Percentiles rank a stretch among this genome's conserved stretches.
These are phyloP conservation scores for Rosa hybrid DNA, from an alignment of 331 rosid genomes.

Conservation along the genomic window DNA sequence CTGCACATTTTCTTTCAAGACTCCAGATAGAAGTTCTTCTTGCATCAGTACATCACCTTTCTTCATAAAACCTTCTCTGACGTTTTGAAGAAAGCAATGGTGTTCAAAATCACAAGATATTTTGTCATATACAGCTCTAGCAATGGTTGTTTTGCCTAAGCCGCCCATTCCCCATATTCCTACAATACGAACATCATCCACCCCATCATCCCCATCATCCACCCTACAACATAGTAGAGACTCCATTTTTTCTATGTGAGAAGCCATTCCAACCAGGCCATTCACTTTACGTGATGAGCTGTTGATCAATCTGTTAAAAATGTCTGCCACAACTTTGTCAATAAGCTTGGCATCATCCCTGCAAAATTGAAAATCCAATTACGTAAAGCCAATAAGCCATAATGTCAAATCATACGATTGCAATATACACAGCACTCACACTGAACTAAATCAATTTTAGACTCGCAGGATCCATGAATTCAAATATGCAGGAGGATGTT, in stretches of 20 bases:
- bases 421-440: no score
- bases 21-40: neutral
- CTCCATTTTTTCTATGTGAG: neutral
- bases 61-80: neutral
- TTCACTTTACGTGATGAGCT: no score
- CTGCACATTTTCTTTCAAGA: neutral
- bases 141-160: constrained; percentile 10
- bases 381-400: no score
- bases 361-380: no score
- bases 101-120: neutral
- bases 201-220: neutral
- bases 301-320: no score
- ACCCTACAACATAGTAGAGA: neutral
- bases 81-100: neutral
- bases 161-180: constrained; percentile 16
- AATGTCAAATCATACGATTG: no score
- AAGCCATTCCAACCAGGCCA: constrained; percentile 3
- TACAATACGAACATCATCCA: no score
- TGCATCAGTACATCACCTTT: neutral
- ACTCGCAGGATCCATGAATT: no score
- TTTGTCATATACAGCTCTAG: neutral
- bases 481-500: no score
- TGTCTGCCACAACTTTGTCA: no score
- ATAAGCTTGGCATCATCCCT: no score
- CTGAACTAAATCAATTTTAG: no score